Conservation (phyloP, 352 stramenopile genomes). For the Globisporangium heterothallicum region DNA sequence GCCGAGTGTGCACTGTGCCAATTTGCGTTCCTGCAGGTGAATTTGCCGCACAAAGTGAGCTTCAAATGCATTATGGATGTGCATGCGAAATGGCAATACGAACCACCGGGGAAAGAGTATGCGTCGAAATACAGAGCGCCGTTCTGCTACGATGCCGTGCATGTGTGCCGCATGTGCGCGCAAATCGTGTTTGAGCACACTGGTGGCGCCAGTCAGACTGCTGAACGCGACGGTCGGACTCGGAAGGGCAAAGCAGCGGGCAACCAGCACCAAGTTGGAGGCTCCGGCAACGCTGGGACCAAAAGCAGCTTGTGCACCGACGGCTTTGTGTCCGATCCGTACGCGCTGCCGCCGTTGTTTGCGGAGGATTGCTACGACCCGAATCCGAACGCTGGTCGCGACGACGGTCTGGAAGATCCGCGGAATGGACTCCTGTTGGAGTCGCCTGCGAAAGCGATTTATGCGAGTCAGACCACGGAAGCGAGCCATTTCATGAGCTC, state of each 20-base stretch:
- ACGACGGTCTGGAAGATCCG: conserved; percentile 14
- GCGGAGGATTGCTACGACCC: conserved; percentile 34
- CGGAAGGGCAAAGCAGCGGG: no score
- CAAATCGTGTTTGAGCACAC: conserved; percentile 59
- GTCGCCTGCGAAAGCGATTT: conserved; percentile 52
- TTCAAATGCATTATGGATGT: conserved; percentile 80
- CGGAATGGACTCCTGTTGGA: conserved; percentile 18
- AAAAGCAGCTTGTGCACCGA: conserved; percentile 11
- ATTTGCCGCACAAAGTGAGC: conserved; percentile 62
- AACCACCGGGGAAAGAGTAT: conserved; percentile 32
- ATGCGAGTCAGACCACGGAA: conserved; percentile 39
- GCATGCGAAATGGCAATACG: conserved; percentile 51
- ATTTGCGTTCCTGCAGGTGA: conserved; percentile 44
- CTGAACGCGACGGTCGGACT: neutral
- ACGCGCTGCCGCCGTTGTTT: conserved; percentile 61
- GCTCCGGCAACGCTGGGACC: no score
- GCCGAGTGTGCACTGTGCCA: conserved; percentile 61
- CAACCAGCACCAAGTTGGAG: no score
- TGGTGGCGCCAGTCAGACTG: neutral
- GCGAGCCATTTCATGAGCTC: conserved; percentile 45
- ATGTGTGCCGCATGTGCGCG: conserved; percentile 68
- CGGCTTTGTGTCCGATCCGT: conserved; percentile 51
- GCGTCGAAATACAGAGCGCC: conserved; percentile 52
- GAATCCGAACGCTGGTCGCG: conserved; percentile 1
- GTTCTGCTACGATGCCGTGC: conserved; percentile 67